Percentiles rank a stretch among this genome's conserved stretches.
Conservation (phyloP, 2,329 filamentous ascomycete genomes). For the Penicillium sumatraense region DNA sequence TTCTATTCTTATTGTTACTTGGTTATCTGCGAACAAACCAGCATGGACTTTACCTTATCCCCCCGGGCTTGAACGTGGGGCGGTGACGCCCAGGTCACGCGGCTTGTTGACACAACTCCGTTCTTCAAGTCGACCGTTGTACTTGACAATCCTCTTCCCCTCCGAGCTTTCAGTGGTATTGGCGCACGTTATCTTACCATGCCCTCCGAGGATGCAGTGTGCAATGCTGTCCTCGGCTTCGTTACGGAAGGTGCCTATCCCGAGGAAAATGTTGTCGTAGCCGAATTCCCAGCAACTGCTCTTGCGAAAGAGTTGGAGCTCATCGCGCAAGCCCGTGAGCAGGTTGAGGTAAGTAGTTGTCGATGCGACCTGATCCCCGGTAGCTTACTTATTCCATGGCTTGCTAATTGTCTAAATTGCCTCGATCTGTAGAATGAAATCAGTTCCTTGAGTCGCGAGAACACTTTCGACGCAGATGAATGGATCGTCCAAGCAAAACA, state of each 20-base stretch:
- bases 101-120: conserved; percentile 33
- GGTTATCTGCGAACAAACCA: too few relatives aligned
- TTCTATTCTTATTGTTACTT: background rate
- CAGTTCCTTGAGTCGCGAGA: conserved; percentile 74
- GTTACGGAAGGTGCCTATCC: conserved; percentile 62
- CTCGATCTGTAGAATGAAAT: conserved; percentile 66
- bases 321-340: conserved; percentile 56
- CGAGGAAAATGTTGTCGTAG: conserved; percentile 60
- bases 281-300: conserved; percentile 54
- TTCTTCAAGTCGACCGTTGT: too few relatives aligned
- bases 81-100: conserved; percentile 40
- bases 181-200: conserved; percentile 21
- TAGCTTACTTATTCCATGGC: background rate
- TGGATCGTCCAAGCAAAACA: conserved; percentile 87
- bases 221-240: conserved; percentile 68
- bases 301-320: conserved; percentile 56
- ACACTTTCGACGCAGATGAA: conserved; percentile 76
- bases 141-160: conserved; percentile 1
- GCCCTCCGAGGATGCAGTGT: conserved; percentile 50
- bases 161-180: background rate
- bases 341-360: conserved; percentile 53
- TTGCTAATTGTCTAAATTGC: background rate
- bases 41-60: background rate
- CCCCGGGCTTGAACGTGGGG: conserved; percentile 20
- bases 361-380: background rate